A percentile compares a stretch with the other conserved stretches of the same genome.
These are phyloP conservation scores for Nitzschia putrida DNA, from an alignment of 108 stramenopile species.

Conservation along the genomic window DNA sequence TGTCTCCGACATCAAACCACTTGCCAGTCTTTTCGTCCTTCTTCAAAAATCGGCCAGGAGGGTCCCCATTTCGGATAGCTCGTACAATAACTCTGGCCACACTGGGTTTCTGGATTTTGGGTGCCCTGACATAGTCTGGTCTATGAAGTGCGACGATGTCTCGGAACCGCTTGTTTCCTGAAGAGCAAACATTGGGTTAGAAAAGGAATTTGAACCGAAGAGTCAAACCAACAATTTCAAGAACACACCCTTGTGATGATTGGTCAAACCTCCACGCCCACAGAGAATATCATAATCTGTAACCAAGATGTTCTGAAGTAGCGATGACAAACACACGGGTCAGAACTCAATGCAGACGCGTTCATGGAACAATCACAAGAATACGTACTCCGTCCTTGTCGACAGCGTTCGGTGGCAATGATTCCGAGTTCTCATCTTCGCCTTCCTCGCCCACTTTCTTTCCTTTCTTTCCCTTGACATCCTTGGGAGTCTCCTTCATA, in stretches of 20 bases:
- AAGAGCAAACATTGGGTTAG: no score
- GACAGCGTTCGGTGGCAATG: conserved; percentile 49
- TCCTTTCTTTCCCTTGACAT: conserved; percentile 11
- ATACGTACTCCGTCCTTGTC: conserved; percentile 45
- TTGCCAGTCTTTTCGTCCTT: conserved; percentile 66
- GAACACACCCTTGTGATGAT: conserved; percentile 68
- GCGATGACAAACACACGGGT: no score
- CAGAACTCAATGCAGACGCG: no score
- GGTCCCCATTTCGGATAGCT: conserved; percentile 79
- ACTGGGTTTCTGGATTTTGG: conserved; percentile 80
- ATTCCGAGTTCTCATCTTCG: conserved; percentile 21
- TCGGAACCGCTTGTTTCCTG: conserved; percentile 72
- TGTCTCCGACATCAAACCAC: conserved; percentile 84
- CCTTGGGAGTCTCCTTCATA: conserved; percentile 27
- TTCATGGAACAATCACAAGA: no score
- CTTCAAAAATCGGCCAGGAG: conserved; percentile 83
- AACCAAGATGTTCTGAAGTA: conserved; percentile 42
- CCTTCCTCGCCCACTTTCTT: conserved; percentile 21
- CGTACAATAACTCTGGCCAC: conserved; percentile 78
- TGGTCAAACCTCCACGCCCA: conserved; percentile 79
- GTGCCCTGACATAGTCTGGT: conserved; percentile 69
- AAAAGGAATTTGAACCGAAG: no score
- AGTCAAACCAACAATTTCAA: neutral
- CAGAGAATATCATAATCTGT: conserved; percentile 57
- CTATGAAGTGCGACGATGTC: conserved; percentile 77